Evolutionary conservation across 2,329 filamentous ascomycete species (phyloP), one percentile per base, ranked within the genome.

Genomic region (Colletotrichum chlorophyti): DNA sequence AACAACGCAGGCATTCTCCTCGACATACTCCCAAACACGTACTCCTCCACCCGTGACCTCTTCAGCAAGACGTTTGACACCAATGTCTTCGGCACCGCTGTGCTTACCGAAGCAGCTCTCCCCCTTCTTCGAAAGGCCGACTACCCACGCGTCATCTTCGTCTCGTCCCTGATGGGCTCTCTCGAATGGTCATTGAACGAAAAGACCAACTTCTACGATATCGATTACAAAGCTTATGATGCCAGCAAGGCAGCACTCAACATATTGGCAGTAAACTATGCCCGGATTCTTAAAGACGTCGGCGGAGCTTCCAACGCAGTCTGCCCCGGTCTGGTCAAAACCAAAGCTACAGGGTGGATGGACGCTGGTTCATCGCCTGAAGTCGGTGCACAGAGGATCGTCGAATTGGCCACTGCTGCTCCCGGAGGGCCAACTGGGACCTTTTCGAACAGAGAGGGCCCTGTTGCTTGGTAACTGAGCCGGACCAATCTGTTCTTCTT

Each of bases 231-330:
- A 29, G 65, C 67, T 1, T 79, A 80, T 50, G 65, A 73, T 11
- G 61, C 66, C 5, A 77, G 73, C 64, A 80, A 80, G 60, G 73
- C 76, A 1, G 77, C 76, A 0, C 21, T 79, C 9, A 76, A 79
- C 26, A 76, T 77, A 70, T 62, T 79, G 3, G 66, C 65, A 27
- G 15, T 72, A 4, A 69, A 72, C 43, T 77, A 72, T 43, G 67
- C 65, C 1, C 62, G 69, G 1, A 65, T 69, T 10, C 29, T 78
- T 32, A 63, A 68, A 5, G 66, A 66, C 17, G 42, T 61, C 4
- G 68, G 67, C 8, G 73, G 67, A 15, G 70, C 68, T 51, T 70
- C 74, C 37, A 77, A 76, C 47, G 55, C 64, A 4, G 70, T 68
- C 7, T 77, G 74, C 35, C 75, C 76, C 0, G 75, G 75, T 0